phyloP scores from a whole-genome alignment of 495 filamentous ascomycete species.

The Sporormia fimetaria region DNA sequence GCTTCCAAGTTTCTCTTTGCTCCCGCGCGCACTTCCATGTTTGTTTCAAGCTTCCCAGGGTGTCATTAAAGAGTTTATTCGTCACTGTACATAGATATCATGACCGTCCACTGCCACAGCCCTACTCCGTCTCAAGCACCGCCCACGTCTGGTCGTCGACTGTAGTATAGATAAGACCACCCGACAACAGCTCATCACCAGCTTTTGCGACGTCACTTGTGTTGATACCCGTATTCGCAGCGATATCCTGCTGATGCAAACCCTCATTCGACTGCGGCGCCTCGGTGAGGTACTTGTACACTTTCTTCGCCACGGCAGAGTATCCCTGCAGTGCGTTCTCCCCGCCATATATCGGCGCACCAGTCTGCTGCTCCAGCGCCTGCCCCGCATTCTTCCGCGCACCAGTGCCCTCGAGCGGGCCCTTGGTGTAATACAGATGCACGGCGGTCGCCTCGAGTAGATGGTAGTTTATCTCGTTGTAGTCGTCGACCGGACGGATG shows the following conservation, averaged over 20 bases:
- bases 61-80: no score
- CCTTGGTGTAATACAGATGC: conserved; percentile 78
- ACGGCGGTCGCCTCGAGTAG: conserved; percentile 77
- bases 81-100: background rate
- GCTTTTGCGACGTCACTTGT: conserved; percentile 59
- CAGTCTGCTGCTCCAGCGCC: conserved; percentile 33
- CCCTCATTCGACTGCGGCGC: conserved; percentile 66
- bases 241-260: conserved; percentile 64
- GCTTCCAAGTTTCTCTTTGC: no score
- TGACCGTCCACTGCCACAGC: background rate
- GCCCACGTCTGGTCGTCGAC: conserved; percentile 59
- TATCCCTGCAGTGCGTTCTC: conserved; percentile 34
- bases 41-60: no score
- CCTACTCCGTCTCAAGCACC: conserved; percentile 24
- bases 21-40: no score
- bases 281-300: conserved; percentile 53
- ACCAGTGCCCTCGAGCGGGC: conserved; percentile 39
- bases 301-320: conserved; percentile 47
- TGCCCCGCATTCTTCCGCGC: conserved; percentile 22
- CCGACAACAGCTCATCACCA: conserved; percentile 60
- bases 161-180: conserved; percentile 78
- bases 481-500: conserved; percentile 65
- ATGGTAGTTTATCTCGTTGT: conserved; percentile 86
- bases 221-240: conserved; percentile 48
- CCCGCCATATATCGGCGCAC: conserved; percentile 18